Evolutionary conservation across 2,329 filamentous ascomycete genomes (phyloP).

Genomic region (Microthyrium microscopicum): DNA sequence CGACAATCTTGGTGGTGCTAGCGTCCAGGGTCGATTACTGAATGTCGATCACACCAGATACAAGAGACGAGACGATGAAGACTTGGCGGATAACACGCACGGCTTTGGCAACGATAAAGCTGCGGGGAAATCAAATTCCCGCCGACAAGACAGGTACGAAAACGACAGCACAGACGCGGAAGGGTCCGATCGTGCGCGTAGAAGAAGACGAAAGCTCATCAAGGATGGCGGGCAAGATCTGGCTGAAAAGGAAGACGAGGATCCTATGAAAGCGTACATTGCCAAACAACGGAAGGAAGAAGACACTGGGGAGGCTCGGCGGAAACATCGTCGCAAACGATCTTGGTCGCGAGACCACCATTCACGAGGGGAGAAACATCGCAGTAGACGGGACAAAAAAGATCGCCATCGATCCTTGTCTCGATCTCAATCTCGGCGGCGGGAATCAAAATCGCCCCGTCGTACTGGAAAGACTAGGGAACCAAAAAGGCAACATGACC

Average conservation of each 20-base stretch:
- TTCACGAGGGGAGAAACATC: too few relatives aligned
- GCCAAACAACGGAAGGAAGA: constrained; percentile 86
- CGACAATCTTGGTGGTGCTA: constrained; percentile 82
- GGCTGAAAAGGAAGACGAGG: constrained; percentile 82
- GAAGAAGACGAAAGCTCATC: constrained; percentile 46
- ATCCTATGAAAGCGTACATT: constrained; percentile 89
- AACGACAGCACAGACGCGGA: constrained; percentile 23
- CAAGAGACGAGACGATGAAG: constrained; percentile 62
- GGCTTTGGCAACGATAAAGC: too few relatives aligned
- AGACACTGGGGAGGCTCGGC: constrained; percentile 57
- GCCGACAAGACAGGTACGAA: constrained; percentile 21
- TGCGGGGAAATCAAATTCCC: not conserved
- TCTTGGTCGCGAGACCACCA: too few relatives aligned
- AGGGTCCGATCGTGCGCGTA: constrained; percentile 21
- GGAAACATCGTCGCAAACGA: too few relatives aligned
- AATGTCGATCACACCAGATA: constrained; percentile 89
- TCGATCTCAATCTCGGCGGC: too few relatives aligned
- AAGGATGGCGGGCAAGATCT: constrained; percentile 67
- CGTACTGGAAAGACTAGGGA: too few relatives aligned
- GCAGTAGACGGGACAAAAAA: too few relatives aligned
- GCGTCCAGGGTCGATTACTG: constrained; percentile 62
- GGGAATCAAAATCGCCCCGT: too few relatives aligned
- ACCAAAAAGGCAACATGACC: too few relatives aligned
- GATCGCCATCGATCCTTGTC: too few relatives aligned
- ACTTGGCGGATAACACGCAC: constrained; percentile 25